A percentile compares a stretch with the other conserved stretches of the same genome.
phyloP scores from a whole-genome alignment of 2,329 filamentous ascomycete genomes.

The Colletotrichum chlorophyti region DNA sequence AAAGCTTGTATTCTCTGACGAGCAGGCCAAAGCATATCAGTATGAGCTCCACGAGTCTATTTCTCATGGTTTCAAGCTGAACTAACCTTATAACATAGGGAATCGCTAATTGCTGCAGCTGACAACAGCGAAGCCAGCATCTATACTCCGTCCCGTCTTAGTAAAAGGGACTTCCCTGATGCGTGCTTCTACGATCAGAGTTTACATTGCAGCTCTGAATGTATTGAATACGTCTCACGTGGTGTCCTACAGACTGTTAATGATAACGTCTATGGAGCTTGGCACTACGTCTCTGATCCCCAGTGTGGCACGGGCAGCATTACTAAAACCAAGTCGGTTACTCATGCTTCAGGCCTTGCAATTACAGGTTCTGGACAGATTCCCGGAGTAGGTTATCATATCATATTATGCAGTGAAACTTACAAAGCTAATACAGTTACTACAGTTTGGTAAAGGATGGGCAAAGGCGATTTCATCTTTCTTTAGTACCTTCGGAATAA shows the following conservation, averaged over 20 bases:
- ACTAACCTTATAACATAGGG: background rate
- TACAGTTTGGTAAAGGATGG: slow-evolving; percentile 1
- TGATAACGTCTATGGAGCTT: slow-evolving; percentile 2
- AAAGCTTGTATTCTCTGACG: background rate
- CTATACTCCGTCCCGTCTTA: background rate
- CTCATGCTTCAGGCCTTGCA: background rate
- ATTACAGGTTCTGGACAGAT: background rate
- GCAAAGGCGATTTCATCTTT: background rate
- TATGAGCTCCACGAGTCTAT: background rate
- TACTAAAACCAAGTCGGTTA: background rate
- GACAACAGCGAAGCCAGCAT: background rate
- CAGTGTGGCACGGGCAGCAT: background rate
- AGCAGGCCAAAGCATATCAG: background rate
- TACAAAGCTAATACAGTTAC: background rate
- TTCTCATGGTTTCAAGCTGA: too few species aligned
- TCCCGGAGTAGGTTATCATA: background rate
- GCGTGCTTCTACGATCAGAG: slow-evolving; percentile 1
- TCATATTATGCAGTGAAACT: background rate
- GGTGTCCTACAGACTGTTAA: background rate
- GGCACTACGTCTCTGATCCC: slow-evolving; percentile 4
- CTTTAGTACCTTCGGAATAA: slow-evolving; percentile 2
- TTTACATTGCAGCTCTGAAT: background rate
- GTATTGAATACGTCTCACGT: background rate
- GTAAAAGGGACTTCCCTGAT: slow-evolving; percentile 2
- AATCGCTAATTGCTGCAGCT: background rate